Conservation (phyloP, 768 basidiomycete species). For the Goffeauzyma gilvescens region DNA sequence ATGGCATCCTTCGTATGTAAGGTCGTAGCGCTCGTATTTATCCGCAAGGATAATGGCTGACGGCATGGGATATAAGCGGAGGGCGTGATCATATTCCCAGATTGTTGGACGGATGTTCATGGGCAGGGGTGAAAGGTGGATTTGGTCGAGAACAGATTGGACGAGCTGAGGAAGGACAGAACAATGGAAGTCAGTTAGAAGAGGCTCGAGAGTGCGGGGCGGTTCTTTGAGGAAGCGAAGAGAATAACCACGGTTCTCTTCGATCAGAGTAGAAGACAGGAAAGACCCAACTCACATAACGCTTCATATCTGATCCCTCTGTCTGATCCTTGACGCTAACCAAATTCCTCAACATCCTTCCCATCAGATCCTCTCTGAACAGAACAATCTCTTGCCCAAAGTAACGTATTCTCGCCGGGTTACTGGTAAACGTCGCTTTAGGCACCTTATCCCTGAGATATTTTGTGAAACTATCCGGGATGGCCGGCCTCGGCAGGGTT, state of each 20-base stretch:
- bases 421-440: slow-evolving; percentile 62
- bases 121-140: slow-evolving; percentile 76
- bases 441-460: slow-evolving; percentile 56
- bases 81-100: slow-evolving; percentile 74
- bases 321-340: slow-evolving; percentile 70
- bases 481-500: slow-evolving; percentile 58
- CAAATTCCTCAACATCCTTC: slow-evolving; percentile 76
- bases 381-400: slow-evolving; percentile 90
- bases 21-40: slow-evolving; percentile 84
- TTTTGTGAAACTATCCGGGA: slow-evolving; percentile 55
- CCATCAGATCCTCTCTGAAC: slow-evolving; percentile 82
- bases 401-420: slow-evolving; percentile 86
- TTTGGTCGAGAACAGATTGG: slow-evolving; percentile 89
- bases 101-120: slow-evolving; percentile 66
- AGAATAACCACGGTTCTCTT: not conserved
- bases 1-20: slow-evolving; percentile 95
- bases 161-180: slow-evolving; percentile 54
- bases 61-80: slow-evolving; percentile 83
- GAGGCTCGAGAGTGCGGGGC: not conserved
- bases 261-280: too few species aligned
- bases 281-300: slow-evolving; percentile 74
- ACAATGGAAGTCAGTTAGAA: not conserved
- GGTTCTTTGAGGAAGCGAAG: not conserved
- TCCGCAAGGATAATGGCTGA: slow-evolving; percentile 85
- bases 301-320: slow-evolving; percentile 52